Percentiles rank a stretch among this genome's conserved stretches.
Conservation (phyloP, 257 asterid genomes). For the Solanum virginianum region DNA sequence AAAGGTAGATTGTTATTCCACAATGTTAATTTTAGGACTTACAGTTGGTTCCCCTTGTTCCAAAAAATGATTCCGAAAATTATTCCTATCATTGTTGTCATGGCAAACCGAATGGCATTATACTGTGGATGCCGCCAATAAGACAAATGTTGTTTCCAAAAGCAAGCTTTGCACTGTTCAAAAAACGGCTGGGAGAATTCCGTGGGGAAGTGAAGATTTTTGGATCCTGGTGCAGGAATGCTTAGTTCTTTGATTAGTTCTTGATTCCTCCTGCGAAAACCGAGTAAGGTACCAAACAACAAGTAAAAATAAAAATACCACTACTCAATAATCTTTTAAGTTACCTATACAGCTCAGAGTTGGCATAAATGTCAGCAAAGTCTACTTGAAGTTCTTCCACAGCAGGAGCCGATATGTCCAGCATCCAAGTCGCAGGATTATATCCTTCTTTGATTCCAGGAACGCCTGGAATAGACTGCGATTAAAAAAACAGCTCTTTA, state of each 20-base stretch:
- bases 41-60: slow-evolving; percentile 57
- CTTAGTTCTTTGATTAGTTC: slow-evolving; percentile 57
- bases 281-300: background rate
- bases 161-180: slow-evolving; percentile 68
- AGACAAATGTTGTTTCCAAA: slow-evolving; percentile 69
- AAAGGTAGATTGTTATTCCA: background rate
- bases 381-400: slow-evolving; percentile 57
- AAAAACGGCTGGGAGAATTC: slow-evolving; percentile 48
- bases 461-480: slow-evolving; percentile 66
- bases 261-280: slow-evolving; percentile 49
- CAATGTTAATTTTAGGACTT: background rate
- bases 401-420: slow-evolving; percentile 62
- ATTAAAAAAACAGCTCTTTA: background rate
- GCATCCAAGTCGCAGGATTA: slow-evolving; percentile 94
- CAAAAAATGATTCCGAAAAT: slow-evolving; percentile 64
- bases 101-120: slow-evolving; percentile 48
- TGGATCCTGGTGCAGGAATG: slow-evolving; percentile 53
- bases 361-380: slow-evolving; percentile 54
- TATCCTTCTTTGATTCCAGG: slow-evolving; percentile 60
- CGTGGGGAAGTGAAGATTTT: slow-evolving; percentile 43
- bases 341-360: slow-evolving; percentile 66
- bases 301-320: background rate
- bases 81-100: slow-evolving; percentile 52
- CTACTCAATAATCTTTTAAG: background rate
- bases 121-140: slow-evolving; percentile 76